Evolutionary conservation across 257 asterid genomes (phyloP).

Genomic region (Solanum phureja): DNA sequence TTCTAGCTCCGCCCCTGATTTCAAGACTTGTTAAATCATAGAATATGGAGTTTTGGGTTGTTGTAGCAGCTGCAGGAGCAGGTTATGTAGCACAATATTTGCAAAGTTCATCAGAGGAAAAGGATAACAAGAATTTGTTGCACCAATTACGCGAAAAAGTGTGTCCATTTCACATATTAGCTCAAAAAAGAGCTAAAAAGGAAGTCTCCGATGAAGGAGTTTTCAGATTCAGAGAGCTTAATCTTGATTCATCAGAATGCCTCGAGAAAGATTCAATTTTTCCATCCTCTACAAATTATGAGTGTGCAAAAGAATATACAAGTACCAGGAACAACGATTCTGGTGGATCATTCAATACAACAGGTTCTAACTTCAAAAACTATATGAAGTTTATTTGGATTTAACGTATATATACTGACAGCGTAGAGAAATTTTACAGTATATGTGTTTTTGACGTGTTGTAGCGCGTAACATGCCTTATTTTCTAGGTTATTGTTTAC

Average conservation of each 20-base stretch:
- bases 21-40: background rate
- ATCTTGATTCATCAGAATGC: background rate
- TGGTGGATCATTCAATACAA: background rate
- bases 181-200: constrained; percentile 11
- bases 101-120: constrained; percentile 35
- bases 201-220: background rate
- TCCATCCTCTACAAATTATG: background rate
- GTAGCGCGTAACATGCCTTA: background rate
- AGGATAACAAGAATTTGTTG: constrained; percentile 37
- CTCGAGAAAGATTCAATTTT: background rate
- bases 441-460: background rate
- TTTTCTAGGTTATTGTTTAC: background rate
- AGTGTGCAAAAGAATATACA: background rate
- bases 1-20: background rate
- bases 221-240: constrained; percentile 1
- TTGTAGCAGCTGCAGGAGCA: constrained; percentile 85
- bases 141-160: constrained; percentile 52
- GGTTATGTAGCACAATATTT: constrained; percentile 53
- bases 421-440: background rate
- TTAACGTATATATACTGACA: background rate
- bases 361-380: constrained; percentile 21
- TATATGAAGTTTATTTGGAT: background rate
- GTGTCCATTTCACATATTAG: constrained; percentile 48
- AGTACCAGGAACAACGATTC: background rate
- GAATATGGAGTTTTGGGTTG: constrained; percentile 64